A percentile compares a stretch with the other conserved stretches of the same genome.
Conservation (phyloP, 2,329 filamentous ascomycete species). For the Fusarium dlaminii region DNA sequence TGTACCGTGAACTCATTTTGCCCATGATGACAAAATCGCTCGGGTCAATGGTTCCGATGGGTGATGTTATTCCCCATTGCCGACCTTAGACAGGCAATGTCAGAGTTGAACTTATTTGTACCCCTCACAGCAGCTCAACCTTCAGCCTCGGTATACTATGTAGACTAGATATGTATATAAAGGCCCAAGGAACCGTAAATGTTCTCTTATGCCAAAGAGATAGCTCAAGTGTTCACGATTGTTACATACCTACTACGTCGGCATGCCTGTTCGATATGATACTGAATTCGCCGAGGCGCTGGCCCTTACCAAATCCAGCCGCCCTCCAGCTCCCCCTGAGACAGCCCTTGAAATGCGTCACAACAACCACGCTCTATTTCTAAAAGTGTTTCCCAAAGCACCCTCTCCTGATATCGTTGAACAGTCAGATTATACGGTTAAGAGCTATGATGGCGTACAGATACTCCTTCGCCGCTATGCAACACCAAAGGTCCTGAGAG, state of each 20-base stretch:
- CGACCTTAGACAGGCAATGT: neutral
- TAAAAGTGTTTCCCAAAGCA: constrained; percentile 1
- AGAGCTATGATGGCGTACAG: constrained; percentile 19
- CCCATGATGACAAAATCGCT: neutral
- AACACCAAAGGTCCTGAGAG: neutral
- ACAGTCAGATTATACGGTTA: constrained; percentile 17
- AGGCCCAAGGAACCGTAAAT: neutral
- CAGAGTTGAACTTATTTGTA: neutral
- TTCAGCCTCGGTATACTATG: neutral
- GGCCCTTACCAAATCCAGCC: constrained; percentile 13
- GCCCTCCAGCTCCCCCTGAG: neutral
- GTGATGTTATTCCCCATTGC: neutral
- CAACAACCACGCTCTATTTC: constrained; percentile 6
- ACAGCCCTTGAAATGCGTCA: constrained; percentile 27
- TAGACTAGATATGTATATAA: constrained; percentile 1
- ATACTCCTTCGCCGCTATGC: constrained; percentile 29
- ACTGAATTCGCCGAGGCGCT: constrained; percentile 30
- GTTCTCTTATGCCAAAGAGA: neutral
- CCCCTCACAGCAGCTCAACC: neutral
- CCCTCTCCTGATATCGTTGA: neutral
- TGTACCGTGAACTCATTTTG: neutral
- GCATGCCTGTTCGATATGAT: constrained; percentile 32
- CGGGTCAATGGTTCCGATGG: neutral
- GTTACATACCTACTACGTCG: neutral
- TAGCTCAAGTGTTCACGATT: neutral